Evolutionary conservation across 495 filamentous ascomycete species (phyloP), one percentile per base, ranked within the genome.

Genomic region (Penicillium paradoxum): DNA sequence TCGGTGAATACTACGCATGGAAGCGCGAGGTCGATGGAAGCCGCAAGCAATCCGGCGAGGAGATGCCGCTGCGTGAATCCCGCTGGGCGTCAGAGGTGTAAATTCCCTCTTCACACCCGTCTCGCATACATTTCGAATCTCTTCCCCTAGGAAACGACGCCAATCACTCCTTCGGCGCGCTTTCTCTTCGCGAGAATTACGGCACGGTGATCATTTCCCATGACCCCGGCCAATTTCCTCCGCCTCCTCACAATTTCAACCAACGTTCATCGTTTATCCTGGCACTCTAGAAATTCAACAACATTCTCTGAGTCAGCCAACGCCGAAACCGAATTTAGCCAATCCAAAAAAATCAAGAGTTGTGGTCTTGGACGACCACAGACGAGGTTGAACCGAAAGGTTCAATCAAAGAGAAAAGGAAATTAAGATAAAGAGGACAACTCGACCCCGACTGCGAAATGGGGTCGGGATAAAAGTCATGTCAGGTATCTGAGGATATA

Each of bases 1-100:
- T 99, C 8, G 87, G 88, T 34, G 93, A 99, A 74, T 99, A 97
- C 70, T 95, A 85, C 79, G 90, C 84, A n/a, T 99, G 93, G 93
- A 85, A 89, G 53, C 83, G 76, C 11, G 88, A 90, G 68, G 59
- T 66, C 8, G 79, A 86, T 43, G 86, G 84, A 8, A 79, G 72
- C 37, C 76, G 85, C n/a, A 64, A 74, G 33, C 64, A 67, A 17
- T 66, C 75, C 4, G 81, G 79, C 2, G 76, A 77, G 56, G 83
- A 89, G 58, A 79, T 81, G 68, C 79, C 86, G 6, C 56, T 93
- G 46, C 79, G 95, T 41, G 93, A 98, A 75, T 76, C 79, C 66
- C 79, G 89, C 60, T 97, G 93, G 93, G 84, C 87, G 13, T 79
- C 87, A 46, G 71, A 72, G 54, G 70, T 60, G 29, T 74, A 58